Evolutionary conservation across 371 early-diverging fungal species (phyloP).

Genomic region (Mucor racemosus): DNA sequence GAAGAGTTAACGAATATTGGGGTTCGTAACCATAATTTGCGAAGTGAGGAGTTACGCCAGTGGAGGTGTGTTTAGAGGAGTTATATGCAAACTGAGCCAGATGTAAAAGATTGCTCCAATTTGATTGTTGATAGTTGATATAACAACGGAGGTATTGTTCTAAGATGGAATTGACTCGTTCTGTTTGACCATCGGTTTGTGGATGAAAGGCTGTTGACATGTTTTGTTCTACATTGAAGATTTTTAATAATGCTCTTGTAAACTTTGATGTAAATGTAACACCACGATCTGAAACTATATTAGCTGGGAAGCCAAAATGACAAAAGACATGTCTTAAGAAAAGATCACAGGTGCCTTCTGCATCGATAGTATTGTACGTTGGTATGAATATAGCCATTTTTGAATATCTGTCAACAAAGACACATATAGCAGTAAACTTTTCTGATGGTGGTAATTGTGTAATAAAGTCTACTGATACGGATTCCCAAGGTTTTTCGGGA

Average conservation of each 20-base stretch:
- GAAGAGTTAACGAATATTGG: constrained; percentile 13
- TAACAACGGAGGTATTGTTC: constrained; percentile 56
- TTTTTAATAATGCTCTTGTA: constrained; percentile 25
- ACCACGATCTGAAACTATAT: constrained; percentile 53
- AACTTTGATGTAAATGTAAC: constrained; percentile 46
- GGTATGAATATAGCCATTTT: constrained; percentile 54
- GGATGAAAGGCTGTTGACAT: constrained; percentile 52
- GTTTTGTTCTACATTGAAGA: constrained; percentile 32
- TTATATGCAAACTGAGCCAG: constrained; percentile 60
- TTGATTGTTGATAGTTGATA: constrained; percentile 43
- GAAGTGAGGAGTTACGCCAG: constrained; percentile 30
- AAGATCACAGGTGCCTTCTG: constrained; percentile 32
- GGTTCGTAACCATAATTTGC: constrained; percentile 41
- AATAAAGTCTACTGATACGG: constrained; percentile 16
- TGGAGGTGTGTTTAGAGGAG: constrained; percentile 37
- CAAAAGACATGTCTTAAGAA: constrained; percentile 41
- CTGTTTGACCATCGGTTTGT: constrained; percentile 62
- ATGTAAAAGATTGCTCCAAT: constrained; percentile 54
- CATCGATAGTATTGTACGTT: constrained; percentile 24
- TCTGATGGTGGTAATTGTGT: constrained; percentile 31
- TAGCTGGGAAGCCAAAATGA: constrained; percentile 44
- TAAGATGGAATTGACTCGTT: constrained; percentile 51
- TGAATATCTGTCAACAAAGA: constrained; percentile 51
- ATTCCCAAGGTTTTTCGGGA: constrained; percentile 44
- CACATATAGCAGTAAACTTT: constrained; percentile 28